Conservation (phyloP, 768 basidiomycete species). For the Mrakia hoshinonis region DNA sequence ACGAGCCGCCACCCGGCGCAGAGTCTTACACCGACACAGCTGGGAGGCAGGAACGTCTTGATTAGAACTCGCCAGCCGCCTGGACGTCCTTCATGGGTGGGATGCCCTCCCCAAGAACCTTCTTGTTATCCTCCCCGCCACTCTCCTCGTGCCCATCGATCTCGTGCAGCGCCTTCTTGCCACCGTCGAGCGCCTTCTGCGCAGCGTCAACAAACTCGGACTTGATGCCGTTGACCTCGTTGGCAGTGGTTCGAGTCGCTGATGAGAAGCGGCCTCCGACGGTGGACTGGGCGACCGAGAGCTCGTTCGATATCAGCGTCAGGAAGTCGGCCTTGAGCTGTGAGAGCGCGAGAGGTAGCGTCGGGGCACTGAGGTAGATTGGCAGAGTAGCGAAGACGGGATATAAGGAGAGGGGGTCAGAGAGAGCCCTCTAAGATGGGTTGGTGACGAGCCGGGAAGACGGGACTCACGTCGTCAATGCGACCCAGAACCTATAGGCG, state of each 20-base stretch:
- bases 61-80: background rate
- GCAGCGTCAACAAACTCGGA: background rate
- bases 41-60: too few species aligned
- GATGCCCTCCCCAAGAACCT: background rate
- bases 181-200: background rate
- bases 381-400: background rate
- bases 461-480: conserved; percentile 3
- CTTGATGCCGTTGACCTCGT: background rate
- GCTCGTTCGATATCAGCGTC: conserved; percentile 3
- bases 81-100: background rate
- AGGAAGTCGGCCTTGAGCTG: conserved; percentile 9
- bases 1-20: too few species aligned
- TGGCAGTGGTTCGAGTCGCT: background rate
- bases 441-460: too few species aligned
- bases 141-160: background rate
- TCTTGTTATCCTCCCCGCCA: background rate
- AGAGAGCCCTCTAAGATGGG: background rate
- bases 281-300: conserved; percentile 4
- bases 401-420: too few species aligned
- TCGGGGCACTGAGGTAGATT: background rate
- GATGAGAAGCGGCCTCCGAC: background rate
- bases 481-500: background rate
- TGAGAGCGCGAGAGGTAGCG: conserved; percentile 6
- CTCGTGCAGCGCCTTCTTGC: background rate
- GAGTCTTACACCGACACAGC: too few species aligned